phyloP scores from a whole-genome alignment of 2,329 filamentous ascomycete species.

The Ophiostoma sp. region DNA sequence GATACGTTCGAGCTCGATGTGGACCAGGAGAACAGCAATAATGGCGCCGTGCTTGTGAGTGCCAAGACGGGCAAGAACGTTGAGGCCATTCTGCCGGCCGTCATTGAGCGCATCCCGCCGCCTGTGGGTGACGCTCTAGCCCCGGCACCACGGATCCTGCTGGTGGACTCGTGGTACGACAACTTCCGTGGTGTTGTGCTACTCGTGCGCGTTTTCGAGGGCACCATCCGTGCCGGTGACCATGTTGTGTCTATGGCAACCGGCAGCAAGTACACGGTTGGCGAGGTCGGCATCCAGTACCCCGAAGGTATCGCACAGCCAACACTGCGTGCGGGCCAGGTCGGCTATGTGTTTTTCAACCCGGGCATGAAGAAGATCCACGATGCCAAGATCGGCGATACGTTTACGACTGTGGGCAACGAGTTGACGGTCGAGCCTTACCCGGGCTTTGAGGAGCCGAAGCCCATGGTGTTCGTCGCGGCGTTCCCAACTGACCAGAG shows the following conservation, averaged over 20 bases:
- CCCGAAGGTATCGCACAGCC: conserved; percentile 78
- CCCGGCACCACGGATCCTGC: conserved; percentile 74
- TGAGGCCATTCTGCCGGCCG: conserved; percentile 70
- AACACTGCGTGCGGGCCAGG: conserved; percentile 79
- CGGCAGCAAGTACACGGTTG: conserved; percentile 81
- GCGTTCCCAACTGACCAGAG: conserved; percentile 90
- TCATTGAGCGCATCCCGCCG: conserved; percentile 77
- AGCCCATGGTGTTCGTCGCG: conserved; percentile 98
- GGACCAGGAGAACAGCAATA: conserved; percentile 45
- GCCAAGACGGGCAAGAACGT: conserved; percentile 94
- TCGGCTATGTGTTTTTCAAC: conserved; percentile 96
- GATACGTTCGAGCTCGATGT: conserved; percentile 83
- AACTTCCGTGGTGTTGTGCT: conserved; percentile 91
- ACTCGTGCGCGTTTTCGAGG: conserved; percentile 86
- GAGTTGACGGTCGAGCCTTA: conserved; percentile 73
- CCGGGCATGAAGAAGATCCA: conserved; percentile 96
- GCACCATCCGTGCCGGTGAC: conserved; percentile 74
- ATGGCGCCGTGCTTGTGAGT: conserved; percentile 63
- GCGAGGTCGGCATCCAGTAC: conserved; percentile 96
- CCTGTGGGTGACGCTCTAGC: conserved; percentile 65
- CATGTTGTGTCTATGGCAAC: conserved; percentile 84
- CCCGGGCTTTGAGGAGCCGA: conserved; percentile 92
- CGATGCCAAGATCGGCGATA: conserved; percentile 94
- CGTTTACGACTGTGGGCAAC: conserved; percentile 75
- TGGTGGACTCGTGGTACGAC: conserved; percentile 98